Evolutionary conservation across 1,284 basidiomycete species (phyloP).

Genomic region (Leccinum angustisporum): DNA sequence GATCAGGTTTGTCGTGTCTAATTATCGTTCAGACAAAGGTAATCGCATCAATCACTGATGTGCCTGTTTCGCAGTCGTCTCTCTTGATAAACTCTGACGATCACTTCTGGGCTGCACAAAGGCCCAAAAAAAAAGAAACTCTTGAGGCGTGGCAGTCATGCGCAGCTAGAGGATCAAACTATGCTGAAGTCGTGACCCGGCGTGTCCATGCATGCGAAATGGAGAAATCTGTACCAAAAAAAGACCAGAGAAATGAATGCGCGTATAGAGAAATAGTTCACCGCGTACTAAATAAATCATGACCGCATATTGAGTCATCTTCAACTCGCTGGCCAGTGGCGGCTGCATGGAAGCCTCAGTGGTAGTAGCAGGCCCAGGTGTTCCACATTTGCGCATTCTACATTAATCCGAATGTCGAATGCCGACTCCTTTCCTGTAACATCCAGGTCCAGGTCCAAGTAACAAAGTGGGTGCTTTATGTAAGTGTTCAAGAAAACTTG

Average conservation of each 20-base stretch:
- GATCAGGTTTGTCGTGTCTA: conserved; percentile 20
- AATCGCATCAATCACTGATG: conserved; percentile 49
- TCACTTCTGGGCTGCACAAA: conserved; percentile 48
- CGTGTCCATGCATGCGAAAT: conserved; percentile 51
- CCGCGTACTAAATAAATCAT: conserved; percentile 24
- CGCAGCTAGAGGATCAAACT: conserved; percentile 53
- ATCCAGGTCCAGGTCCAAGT: background rate
- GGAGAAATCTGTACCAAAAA: conserved; percentile 48
- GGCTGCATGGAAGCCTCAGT: conserved; percentile 13
- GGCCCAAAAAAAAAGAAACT: conserved; percentile 58
- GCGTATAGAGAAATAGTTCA: background rate
- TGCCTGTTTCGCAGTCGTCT: conserved; percentile 46
- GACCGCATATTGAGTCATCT: conserved; percentile 24
- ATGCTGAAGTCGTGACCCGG: conserved; percentile 43
- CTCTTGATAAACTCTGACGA: conserved; percentile 37
- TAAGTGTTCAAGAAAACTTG: too few relatives aligned
- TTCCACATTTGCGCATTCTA: conserved; percentile 1
- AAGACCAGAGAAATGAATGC: conserved; percentile 13
- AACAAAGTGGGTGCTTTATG: background rate
- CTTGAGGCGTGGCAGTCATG: conserved; percentile 45
- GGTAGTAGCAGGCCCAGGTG: background rate
- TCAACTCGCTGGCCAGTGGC: conserved; percentile 22
- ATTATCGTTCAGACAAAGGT: conserved; percentile 30
- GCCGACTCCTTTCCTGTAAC: conserved; percentile 2
- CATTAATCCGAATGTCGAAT: background rate